Base-by-base conservation (phyloP, 78 protist species). In the Dictyostelium discoideum region DNA sequence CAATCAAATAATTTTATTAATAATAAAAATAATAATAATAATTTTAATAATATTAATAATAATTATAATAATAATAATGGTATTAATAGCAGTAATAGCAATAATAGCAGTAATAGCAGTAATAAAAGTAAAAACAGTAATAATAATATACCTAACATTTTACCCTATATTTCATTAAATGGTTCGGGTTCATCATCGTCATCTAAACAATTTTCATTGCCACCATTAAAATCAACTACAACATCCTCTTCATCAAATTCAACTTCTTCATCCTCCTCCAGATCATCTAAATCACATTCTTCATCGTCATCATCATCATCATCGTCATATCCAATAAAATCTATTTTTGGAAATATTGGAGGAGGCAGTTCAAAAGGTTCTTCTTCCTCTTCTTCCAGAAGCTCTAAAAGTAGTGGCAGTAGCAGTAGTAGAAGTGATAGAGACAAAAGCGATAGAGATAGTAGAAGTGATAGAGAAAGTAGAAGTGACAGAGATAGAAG, bases 281-380 rank as follows among this genome's bases (percentile, higher is more conserved):
- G 29, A 14, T n/a, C 48, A 74, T 29, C 24, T 13, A 13, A 8
- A 20, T 78, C 60, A 42, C 14, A 13, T 26, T 78, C 84, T 22
- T 42, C 84, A 4, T 78, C 84, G 5, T 6, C 29, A 11, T 78
- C 84, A 77, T 37, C 16, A 76, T 76, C 82, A 76, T 78, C 84
- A 7, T 6, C 29, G 3, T 78, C 84, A 40, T 78, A 69, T 26
- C 40, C 81, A 74, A 37, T 74, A 74, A 74, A 74, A 37, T 26
- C 81, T 37, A 26, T 74, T 74, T 74, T 74, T 37, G 81, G 81
- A 32, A 26, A 37, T 74, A 16, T 74, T 32, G 81, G 81, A 37
- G 81, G 81, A 37, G 18, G 81, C 26, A 9, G 77, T 24, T 69
- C 77, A 26, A 69, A 69, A 74, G 37, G 42, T 16, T 32, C 37